Evolutionary conservation across 2,329 filamentous ascomycete genomes (phyloP).

Genomic region (Lachnellula hyalina): DNA sequence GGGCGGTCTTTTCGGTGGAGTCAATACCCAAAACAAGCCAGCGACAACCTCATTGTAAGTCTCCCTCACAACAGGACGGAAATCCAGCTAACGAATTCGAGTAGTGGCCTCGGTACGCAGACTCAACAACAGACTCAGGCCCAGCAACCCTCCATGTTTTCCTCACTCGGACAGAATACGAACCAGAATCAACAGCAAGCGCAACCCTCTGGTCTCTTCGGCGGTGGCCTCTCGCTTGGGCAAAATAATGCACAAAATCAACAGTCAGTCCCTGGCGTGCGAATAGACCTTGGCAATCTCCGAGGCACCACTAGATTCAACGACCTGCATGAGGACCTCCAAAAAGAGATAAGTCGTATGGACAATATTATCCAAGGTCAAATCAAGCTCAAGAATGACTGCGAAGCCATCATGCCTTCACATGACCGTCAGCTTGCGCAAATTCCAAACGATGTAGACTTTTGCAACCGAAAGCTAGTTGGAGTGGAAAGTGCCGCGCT

Average conservation of each 20-base stretch:
- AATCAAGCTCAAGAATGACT: constrained; percentile 71
- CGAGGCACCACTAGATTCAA: constrained; percentile 87
- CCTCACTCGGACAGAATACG: constrained; percentile 8
- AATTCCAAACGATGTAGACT: constrained; percentile 60
- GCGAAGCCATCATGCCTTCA: constrained; percentile 61
- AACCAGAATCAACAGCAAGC: constrained; percentile 17
- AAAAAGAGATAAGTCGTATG: constrained; percentile 69
- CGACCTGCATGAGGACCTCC: constrained; percentile 77
- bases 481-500: constrained; percentile 58
- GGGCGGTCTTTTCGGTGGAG: constrained; percentile 26
- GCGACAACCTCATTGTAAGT: constrained; percentile 29
- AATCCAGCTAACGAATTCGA: constrained; percentile 9
- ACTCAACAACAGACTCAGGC: constrained; percentile 26
- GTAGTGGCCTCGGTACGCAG: constrained; percentile 22
- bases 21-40: constrained; percentile 26
- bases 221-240: constrained; percentile 37
- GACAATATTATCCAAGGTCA: constrained; percentile 78
- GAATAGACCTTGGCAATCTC: constrained; percentile 73
- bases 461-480: constrained; percentile 55
- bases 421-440: constrained; percentile 60
- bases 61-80: background rate
- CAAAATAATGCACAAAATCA: constrained; percentile 41
- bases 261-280: constrained; percentile 62
- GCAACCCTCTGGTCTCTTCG: constrained; percentile 24
- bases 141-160: constrained; percentile 21